Evolutionary conservation across 768 basidiomycete genomes (phyloP), one percentile per base, ranked within the genome.

Genomic region (Lanmaoa rubissima): DNA sequence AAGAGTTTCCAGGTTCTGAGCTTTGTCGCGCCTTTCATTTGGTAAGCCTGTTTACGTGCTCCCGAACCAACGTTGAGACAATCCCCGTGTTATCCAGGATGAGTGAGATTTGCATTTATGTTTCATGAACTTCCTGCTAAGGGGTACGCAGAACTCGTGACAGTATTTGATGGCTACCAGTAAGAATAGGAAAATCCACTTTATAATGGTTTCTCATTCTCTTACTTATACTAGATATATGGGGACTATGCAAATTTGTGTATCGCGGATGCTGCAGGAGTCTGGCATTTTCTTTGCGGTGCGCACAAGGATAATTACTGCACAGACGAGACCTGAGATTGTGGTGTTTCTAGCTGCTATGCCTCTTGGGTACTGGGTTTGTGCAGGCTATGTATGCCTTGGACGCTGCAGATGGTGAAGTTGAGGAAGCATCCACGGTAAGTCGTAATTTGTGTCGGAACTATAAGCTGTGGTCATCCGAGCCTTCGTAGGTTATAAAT

Each of bases 191-290:
- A 38, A 48, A 9, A 0, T 16, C 14, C 32, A 16, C 19, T 35
- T 50, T 36, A 39, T n/a, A 38, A 53, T 14, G 13, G 14, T 36
- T 40, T 43, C 19, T 45, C 36, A 49, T 47, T 32, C 46, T 31
- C 44, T 49, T 10, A 12, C 1, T 13, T 51, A n/a, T 40, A 34
- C 51, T 56, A 90, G 88, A 65, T 90, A 90, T 63, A 84, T 98
- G 45, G 94, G 94, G 9, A 94, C 89, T 0, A 86, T 97, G 86
- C 93, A 96, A 68, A 93, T 98, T 31, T 95, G 94, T 58, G 85
- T 96, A 2, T 85, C 91, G 19, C 81, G 93, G 13, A 98, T 98
- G 94, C 73, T 98, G 59, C 87, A 89, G 66, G 94, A 98, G 72
- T 94, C 92, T 19, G 87, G 91, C 4, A 86, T 97, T 47, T 95